Evolutionary conservation across 106 monocot species (phyloP).

Genomic region (Dendrobium chrysotoxum): DNA sequence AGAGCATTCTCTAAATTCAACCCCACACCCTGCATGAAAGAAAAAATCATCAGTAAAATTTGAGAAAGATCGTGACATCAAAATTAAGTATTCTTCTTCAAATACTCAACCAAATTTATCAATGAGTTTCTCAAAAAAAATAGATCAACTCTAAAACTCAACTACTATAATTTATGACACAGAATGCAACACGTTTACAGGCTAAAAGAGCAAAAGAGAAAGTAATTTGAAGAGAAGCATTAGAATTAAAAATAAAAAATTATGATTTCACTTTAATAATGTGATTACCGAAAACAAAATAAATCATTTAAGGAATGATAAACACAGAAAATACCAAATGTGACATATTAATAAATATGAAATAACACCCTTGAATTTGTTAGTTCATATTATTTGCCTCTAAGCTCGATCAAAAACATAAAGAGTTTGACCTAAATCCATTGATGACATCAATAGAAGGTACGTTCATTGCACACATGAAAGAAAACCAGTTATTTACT

Average conservation of each 20-base stretch:
- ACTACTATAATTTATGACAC: background rate
- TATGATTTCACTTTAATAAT: background rate
- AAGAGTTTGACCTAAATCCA: background rate
- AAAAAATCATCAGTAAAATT: background rate
- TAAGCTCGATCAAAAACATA: background rate
- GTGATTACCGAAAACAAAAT: background rate
- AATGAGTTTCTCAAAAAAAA: background rate
- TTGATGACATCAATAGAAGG: background rate
- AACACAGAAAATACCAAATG: background rate
- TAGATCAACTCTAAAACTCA: background rate
- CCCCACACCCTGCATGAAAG: slow-evolving; percentile 70
- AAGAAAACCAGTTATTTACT: background rate
- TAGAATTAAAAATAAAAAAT: no score
- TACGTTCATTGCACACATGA: background rate
- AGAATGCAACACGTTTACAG: no score
- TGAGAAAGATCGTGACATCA: slow-evolving; percentile 5
- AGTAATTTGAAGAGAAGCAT: no score
- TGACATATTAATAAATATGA: background rate
- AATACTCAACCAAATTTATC: background rate
- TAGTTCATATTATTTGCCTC: background rate
- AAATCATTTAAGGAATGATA: background rate
- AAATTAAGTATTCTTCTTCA: background rate
- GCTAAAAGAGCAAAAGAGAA: no score
- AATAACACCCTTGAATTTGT: background rate
- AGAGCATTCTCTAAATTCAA: slow-evolving; percentile 89